Conservation (phyloP, 805 yeast genomes). For the Brettanomyces sp. region DNA sequence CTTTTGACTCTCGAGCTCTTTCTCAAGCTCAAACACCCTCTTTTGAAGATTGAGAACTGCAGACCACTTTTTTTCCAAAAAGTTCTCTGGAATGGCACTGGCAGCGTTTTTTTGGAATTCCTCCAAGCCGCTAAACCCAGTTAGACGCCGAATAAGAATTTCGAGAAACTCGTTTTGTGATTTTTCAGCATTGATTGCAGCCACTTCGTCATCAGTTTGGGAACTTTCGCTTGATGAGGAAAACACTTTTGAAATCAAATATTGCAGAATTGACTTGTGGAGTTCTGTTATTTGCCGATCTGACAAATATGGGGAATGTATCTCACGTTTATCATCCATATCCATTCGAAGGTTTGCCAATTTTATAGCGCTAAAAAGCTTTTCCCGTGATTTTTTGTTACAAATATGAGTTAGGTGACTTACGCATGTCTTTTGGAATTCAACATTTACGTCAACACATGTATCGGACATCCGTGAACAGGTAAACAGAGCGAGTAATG, state of each 20-base stretch:
- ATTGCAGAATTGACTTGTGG: constrained; percentile 27
- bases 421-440: too few relatives aligned
- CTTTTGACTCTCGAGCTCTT: constrained; percentile 40
- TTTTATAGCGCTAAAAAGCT: too few relatives aligned
- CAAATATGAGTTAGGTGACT: too few relatives aligned
- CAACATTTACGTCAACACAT: too few relatives aligned
- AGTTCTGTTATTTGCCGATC: constrained; percentile 27
- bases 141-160: neutral
- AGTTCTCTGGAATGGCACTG: constrained; percentile 18
- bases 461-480: neutral
- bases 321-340: neutral
- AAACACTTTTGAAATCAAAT: constrained; percentile 13
- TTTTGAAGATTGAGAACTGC: constrained; percentile 75
- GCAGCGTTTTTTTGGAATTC: constrained; percentile 1
- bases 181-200: too few relatives aligned
- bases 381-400: too few relatives aligned
- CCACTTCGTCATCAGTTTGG: too few relatives aligned
- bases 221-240: neutral
- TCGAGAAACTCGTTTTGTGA: neutral
- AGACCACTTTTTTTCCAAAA: constrained; percentile 75
- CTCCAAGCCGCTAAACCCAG: neutral
- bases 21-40: constrained; percentile 61
- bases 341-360: too few relatives aligned
- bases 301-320: constrained; percentile 14
- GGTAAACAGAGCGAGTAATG: neutral